These are phyloP conservation scores for Conidiobolus incongruus DNA, from an alignment of 371 early-diverging fungal genomes.

Conservation along the genomic window DNA sequence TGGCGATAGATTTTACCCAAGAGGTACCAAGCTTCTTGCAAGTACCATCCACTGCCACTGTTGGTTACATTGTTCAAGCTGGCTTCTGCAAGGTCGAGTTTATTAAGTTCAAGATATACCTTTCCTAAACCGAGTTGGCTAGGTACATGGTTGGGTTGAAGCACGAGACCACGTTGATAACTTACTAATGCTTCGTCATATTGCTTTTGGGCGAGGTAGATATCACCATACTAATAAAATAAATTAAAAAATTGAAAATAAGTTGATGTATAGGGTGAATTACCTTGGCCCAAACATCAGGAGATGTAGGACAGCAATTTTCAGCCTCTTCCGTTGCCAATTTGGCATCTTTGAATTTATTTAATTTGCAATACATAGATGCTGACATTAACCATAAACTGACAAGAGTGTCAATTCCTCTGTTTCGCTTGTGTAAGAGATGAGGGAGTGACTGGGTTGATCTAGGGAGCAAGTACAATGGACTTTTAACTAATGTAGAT, in stretches of 20 bases:
- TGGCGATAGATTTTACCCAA: conserved; percentile 24
- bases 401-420: conserved; percentile 19
- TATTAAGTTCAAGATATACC: not conserved
- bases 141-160: conserved; percentile 16
- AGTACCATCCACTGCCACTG: conserved; percentile 30
- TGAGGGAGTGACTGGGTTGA: conserved; percentile 1
- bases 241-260: not conserved
- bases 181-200: conserved; percentile 20
- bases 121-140: not conserved
- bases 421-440: conserved; percentile 11
- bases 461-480: not conserved
- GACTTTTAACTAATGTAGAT: not conserved
- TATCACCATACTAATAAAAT: conserved; percentile 15
- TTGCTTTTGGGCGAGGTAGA: conserved; percentile 15
- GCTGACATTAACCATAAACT: conserved; percentile 39
- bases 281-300: conserved; percentile 42
- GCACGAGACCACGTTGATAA: conserved; percentile 22
- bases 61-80: conserved; percentile 16
- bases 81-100: conserved; percentile 5
- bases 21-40: conserved; percentile 37
- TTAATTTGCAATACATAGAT: conserved; percentile 22
- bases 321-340: conserved; percentile 44
- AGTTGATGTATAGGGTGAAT: too few species aligned
- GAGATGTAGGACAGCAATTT: conserved; percentile 19
- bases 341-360: conserved; percentile 29